These are phyloP conservation scores for Pholiota molesta DNA, from an alignment of 768 basidiomycete genomes.

Conservation along the genomic window DNA sequence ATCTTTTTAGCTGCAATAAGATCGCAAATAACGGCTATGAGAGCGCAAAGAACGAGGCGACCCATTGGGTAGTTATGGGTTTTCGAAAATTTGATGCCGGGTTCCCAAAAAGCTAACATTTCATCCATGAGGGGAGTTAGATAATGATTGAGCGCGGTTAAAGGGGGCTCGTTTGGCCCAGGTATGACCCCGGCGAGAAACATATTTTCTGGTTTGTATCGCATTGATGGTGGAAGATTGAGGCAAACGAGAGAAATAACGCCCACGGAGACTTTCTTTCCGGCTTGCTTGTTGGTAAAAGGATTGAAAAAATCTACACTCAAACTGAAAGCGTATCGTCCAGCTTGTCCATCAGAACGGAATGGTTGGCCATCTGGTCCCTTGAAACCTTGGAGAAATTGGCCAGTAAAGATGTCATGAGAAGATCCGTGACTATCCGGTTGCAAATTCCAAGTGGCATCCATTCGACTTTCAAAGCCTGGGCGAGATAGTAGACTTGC, in stretches of 20 bases:
- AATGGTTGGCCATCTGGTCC: background rate
- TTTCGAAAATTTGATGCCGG: background rate
- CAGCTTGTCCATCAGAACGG: background rate
- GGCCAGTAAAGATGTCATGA: too few species aligned
- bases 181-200: conserved; percentile 5
- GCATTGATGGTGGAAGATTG: conserved; percentile 9
- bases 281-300: background rate
- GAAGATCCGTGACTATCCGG: too few species aligned
- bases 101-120: background rate
- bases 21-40: too few species aligned
- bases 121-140: too few species aligned
- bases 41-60: too few species aligned
- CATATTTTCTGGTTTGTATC: conserved; percentile 13
- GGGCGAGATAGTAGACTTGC: too few species aligned
- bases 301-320: conserved; percentile 3
- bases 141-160: conserved; percentile 19
- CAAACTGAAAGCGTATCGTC: conserved; percentile 2
- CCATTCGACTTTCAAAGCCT: too few species aligned
- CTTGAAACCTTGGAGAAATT: background rate
- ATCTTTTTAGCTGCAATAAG: too few species aligned
- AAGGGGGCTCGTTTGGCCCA: conserved; percentile 2
- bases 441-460: too few species aligned
- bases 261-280: background rate
- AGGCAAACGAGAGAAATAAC: conserved; percentile 7
- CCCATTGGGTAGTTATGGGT: too few species aligned